Evolutionary conservation across 2,329 filamentous ascomycete species (phyloP).

Genomic region (Setomelanomma holmii): DNA sequence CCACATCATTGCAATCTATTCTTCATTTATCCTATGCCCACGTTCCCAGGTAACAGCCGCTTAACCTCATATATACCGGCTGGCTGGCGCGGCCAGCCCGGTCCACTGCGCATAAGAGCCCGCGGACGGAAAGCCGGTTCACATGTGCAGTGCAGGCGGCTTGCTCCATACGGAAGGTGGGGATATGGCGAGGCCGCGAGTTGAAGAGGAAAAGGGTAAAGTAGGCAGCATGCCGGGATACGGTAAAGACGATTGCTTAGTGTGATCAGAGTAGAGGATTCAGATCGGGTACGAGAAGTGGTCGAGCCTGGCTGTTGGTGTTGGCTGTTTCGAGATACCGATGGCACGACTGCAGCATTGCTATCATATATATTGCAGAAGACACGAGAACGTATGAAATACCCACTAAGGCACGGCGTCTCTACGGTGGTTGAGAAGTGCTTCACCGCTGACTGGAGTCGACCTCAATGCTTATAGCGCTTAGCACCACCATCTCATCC

Average conservation of each 20-base stretch:
- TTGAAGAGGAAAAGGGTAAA: not conserved
- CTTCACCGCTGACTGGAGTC: not conserved
- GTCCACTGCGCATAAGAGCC: not conserved
- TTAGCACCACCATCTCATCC: not conserved
- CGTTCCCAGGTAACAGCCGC: slow-evolving; percentile 8
- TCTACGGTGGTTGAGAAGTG: not conserved
- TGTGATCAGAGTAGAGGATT: slow-evolving; percentile 3
- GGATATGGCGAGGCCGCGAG: not conserved
- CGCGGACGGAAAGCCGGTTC: not conserved
- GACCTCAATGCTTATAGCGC: too few species aligned
- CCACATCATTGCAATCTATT: slow-evolving; percentile 5
- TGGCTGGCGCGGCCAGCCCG: slow-evolving; percentile 5
- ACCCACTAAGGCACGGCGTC: not conserved
- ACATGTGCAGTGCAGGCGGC: not conserved
- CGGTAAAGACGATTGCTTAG: slow-evolving; percentile 4
- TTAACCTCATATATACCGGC: slow-evolving; percentile 7
- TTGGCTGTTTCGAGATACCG: not conserved
- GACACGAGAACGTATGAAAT: not conserved
- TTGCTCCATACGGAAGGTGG: slow-evolving; percentile 1
- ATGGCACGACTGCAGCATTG: not conserved
- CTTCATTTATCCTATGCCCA: slow-evolving; percentile 6
- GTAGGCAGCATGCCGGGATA: not conserved
- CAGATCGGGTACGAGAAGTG: not conserved
- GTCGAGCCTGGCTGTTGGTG: not conserved
- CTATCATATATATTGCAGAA: slow-evolving; percentile 4